Base-by-base conservation (phyloP, 768 basidiomycete genomes). In the Mycena pura region DNA sequence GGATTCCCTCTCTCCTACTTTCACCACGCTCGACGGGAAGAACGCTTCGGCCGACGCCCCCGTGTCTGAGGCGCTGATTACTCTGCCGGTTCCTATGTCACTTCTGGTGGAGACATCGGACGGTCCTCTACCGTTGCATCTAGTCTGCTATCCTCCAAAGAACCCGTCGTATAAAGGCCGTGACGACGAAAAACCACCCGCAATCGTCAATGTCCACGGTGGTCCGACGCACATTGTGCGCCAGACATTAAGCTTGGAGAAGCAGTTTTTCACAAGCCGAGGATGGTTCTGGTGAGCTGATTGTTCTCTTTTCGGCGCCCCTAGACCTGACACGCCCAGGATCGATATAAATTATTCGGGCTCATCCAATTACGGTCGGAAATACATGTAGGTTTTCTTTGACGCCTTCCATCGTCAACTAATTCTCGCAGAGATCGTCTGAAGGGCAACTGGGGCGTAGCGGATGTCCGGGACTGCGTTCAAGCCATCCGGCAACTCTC, bases 301-400 rank as follows among this genome's bases (percentile, higher is more conserved):
- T 34, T 22, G 2, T 31, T 19, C 4, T 10, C 28, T 13, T 22
- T 7, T 34, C 22, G 6, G 19, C 17, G 4, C 2, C 24, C 14
- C 15, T 25, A 9, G 5, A 14, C 19, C 24, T 5, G 17, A 79
- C 57, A 0, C 54, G 58, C 34, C 47, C 57, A 79, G 84, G 78
- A 60, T 86, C 38, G 85, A 86, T 45, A 85, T 89, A 38, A 83
- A 89, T 64, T 85, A 88, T 51, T 78, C 85, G 3, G 88, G 87
- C 0, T 85, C 84, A 3, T 80, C 79, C 5, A 82, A 86, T 0
- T 87, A 84, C 63, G 87, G 87, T 1, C 78, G 84, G 10, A 70
- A 76, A 54, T 88, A 86, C 67, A 79, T 77, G 58, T 56, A 3
- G 8, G 60, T 57, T 10, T 36, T 24, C 17, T 22, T 14, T 17